Conservation (phyloP, 495 filamentous ascomycete genomes). For the Penicillium nucicola region DNA sequence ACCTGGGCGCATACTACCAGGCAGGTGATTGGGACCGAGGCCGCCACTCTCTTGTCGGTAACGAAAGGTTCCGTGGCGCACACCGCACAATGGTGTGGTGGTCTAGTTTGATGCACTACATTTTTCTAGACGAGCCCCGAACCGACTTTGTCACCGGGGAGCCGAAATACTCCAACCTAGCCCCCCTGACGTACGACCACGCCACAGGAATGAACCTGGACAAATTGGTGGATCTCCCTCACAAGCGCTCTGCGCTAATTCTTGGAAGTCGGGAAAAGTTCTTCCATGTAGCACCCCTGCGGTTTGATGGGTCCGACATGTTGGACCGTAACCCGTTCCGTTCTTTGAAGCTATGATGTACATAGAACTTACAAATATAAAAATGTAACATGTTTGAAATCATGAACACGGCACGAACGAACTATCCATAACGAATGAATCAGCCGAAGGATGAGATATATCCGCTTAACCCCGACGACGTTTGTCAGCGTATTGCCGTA, state of each 20-base stretch:
- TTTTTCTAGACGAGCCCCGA: constrained; percentile 62
- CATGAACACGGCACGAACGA: too few species aligned
- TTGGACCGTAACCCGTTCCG: constrained; percentile 44
- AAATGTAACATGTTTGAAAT: too few species aligned
- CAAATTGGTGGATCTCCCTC: constrained; percentile 56
- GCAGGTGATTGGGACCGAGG: constrained; percentile 59
- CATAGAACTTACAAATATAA: neutral
- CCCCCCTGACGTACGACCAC: constrained; percentile 56
- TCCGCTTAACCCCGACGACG: too few species aligned
- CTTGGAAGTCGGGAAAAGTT: constrained; percentile 55
- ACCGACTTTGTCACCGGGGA: constrained; percentile 58
- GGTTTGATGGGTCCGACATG: constrained; percentile 46
- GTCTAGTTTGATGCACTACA: constrained; percentile 61
- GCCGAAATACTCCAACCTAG: constrained; percentile 53
- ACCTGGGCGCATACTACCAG: constrained; percentile 55
- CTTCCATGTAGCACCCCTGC: constrained; percentile 39
- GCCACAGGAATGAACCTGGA: constrained; percentile 57
- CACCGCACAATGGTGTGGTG: constrained; percentile 63
- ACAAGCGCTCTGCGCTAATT: constrained; percentile 55
- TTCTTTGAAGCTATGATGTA: constrained; percentile 46
- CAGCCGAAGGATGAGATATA: too few species aligned
- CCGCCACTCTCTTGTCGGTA: constrained; percentile 59
- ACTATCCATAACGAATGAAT: too few species aligned
- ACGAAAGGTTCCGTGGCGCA: constrained; percentile 54
- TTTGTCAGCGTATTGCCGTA: too few species aligned